These are phyloP conservation scores for Rhizophora mangle DNA, from an alignment of 345 rosid species.

Conservation along the genomic window DNA sequence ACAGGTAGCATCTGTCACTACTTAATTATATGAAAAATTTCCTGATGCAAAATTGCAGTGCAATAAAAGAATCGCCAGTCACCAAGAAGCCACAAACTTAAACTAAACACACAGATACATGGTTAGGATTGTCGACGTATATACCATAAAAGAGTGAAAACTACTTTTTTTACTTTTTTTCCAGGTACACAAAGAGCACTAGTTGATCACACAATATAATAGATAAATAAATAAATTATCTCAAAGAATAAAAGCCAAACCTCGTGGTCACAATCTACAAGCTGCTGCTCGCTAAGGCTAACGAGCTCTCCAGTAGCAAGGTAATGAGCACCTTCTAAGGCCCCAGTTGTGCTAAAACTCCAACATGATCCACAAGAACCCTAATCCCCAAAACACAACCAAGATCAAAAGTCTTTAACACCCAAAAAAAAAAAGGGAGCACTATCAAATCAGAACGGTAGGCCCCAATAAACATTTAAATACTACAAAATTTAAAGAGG, in stretches of 20 bases:
- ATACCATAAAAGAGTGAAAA: no score
- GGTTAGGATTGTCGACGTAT: no score
- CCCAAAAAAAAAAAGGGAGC: not conserved
- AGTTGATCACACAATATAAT: no score
- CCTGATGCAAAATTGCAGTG: not conserved
- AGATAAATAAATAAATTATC: not conserved
- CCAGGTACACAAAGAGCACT: no score
- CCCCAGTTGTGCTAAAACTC: constrained; percentile 94
- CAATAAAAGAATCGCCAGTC: not conserved
- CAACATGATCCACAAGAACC: constrained; percentile 98
- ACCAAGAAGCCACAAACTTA: not conserved
- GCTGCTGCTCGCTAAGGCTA: constrained; percentile 98
- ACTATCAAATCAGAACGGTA: not conserved
- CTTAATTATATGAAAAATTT: no score
- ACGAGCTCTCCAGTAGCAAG: constrained; percentile 78
- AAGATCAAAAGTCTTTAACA: not conserved
- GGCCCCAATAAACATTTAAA: no score
- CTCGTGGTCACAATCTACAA: constrained; percentile 99
- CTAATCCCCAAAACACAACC: constrained; percentile 26
- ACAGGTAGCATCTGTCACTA: no score
- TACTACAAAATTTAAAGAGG: no score
- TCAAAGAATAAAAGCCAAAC: constrained; percentile 27
- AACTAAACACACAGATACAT: not conserved
- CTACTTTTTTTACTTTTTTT: no score
- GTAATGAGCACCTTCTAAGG: constrained; percentile 89